Percentiles rank a stretch among this genome's conserved stretches.
These are phyloP conservation scores for Melampsora americana DNA, from an alignment of 1,284 basidiomycete genomes.

Conservation along the genomic window DNA sequence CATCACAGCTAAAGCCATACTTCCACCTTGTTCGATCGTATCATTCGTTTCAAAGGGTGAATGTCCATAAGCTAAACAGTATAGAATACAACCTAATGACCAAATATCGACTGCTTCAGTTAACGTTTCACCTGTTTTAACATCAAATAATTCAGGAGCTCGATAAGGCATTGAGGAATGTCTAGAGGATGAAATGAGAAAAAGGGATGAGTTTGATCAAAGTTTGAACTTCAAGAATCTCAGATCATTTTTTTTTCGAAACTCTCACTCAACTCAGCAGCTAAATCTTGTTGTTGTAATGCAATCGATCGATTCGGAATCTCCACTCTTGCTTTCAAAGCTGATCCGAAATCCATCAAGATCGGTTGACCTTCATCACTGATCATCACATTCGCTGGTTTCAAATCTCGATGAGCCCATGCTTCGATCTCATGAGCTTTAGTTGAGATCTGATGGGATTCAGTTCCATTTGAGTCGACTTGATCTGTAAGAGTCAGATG, in stretches of 20 bases:
- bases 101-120: conserved; percentile 54
- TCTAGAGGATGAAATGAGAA: background rate
- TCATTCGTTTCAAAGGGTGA: conserved; percentile 54
- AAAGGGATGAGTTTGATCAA: too few species aligned
- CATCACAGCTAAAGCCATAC: conserved; percentile 53
- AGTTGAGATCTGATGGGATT: background rate
- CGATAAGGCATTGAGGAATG: conserved; percentile 54
- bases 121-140: conserved; percentile 52
- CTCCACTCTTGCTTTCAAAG: conserved; percentile 50
- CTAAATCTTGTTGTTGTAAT: conserved; percentile 51
- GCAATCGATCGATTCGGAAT: conserved; percentile 51
- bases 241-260: too few species aligned
- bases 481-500: background rate
- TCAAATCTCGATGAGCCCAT: conserved; percentile 40
- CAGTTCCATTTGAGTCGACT: background rate
- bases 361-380: conserved; percentile 50
- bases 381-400: conserved; percentile 52
- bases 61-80: conserved; percentile 52
- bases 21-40: conserved; percentile 53
- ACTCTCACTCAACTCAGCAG: conserved; percentile 42
- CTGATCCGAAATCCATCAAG: conserved; percentile 54
- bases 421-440: conserved; percentile 3
- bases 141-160: conserved; percentile 54
- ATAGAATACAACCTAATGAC: conserved; percentile 53
- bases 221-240: too few species aligned